Base-by-base conservation (phyloP, 2,329 filamentous ascomycete species). In the Sporothrix schenckii region DNA sequence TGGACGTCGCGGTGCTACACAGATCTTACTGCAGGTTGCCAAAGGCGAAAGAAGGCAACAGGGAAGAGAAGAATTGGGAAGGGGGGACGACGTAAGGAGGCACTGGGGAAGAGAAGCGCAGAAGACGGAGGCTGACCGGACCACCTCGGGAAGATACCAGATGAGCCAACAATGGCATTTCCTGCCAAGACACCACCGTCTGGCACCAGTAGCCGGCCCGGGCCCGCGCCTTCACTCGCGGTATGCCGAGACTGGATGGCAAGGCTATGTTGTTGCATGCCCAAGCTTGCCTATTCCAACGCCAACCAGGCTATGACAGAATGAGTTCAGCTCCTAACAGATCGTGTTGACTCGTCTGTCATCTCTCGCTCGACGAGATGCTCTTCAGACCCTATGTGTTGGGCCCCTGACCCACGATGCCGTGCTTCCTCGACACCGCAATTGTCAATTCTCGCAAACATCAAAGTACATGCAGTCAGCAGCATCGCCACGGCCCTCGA, bases 1-100 rank as follows among this genome's bases (percentile, higher is more conserved):
- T 53, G 47, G 63, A 39, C 3, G 24, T 21, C 27, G 44, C 63
- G 63, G 19, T 21, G 47, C 27, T 39, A 66, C 63, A 66, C 63
- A 52, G 6, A n/a, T 21, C 24, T 16, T 34, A 47, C 41, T 65
- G 63, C 63, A 66, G 14, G 5, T 34, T 52, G 44, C 9, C 3
- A 7, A 30, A 56, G 44, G 19, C 5, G 47, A 13, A 61, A 53
- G 9, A 6, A 49, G 14, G 41, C 7, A 53, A 66, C 5, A 30
- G 19, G 24, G 58, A 21, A 50, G 19, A 53, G 4, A 16, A 21
- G 10, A 66, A 39, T 24, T 44, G 41, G 41, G 41, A 30, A 50
- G 24, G 24, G 27, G 14, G 13, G 50, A 10, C 4, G 13, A n/a
- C 5, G 19, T 2, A 21, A 50, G 16, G 13, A 50, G 14, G 41